Base-by-base conservation (phyloP, 2,329 filamentous ascomycete species). In the Curvularia sp. region DNA sequence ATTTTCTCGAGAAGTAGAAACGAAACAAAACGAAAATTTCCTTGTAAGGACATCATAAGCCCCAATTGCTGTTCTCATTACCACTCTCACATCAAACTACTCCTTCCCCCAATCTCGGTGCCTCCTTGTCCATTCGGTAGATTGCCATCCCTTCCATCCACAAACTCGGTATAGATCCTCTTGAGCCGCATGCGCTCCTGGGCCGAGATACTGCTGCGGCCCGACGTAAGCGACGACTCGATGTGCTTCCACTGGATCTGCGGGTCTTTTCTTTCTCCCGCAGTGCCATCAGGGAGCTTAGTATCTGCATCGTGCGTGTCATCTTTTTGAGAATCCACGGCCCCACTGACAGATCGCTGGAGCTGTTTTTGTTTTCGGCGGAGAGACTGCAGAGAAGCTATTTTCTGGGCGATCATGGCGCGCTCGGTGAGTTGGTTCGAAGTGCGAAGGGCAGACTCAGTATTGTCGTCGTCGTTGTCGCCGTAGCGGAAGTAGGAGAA, bases 71-170 rank as follows among this genome's bases (percentile, higher is more conserved):
- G 18, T 9, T 26, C 13, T 18, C n/a, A 15, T n/a, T 5, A 43
- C 41, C 13, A 28, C 5, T 26, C 42, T 28, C 47, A 97, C 95
- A 98, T 98, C 78, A 99, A 82, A 79, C 93, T 98, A 69, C 90
- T 94, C 74, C 95, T 84, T 13, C 93, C 95, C 7, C 95, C 95
- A 79, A 99, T 88, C 78, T 98, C 95, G 77, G 89, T 96, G 56
- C 90, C 91, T 0, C 91, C 93, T 78, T 98, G 92, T 1, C 95
- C 95, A 77, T 90, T 94, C 60, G 89, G 92, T 92, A 99, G 93
- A 81, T 98, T 93, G 7, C 95, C 95, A 76, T 93, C 97, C 67
- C 95, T 85, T 0, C 93, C 93, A 4, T 92, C 91, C 0, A 97
- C 89, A 81, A 99, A 99, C 79, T 99, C 95, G 15, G 85, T 83